Evolutionary conservation across 495 filamentous ascomycete species (phyloP).

Genomic region (Rostrohypoxylon terebratum): DNA sequence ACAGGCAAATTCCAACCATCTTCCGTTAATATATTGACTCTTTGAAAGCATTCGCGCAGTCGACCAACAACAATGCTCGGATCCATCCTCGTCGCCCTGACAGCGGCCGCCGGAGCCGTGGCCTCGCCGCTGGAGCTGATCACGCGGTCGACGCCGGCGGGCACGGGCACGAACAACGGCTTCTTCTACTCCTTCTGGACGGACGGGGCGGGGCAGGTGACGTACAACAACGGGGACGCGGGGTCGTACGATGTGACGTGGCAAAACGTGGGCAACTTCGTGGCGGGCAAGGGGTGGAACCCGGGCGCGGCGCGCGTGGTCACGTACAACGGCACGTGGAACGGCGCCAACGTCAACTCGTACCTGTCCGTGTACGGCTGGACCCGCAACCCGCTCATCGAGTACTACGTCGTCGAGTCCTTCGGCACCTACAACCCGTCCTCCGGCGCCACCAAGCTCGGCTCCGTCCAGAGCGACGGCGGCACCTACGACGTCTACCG

Average conservation of each 20-base stretch:
- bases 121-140: slow-evolving; percentile 55
- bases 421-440: slow-evolving; percentile 69
- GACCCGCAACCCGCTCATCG: slow-evolving; percentile 67
- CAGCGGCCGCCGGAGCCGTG: slow-evolving; percentile 52
- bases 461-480: slow-evolving; percentile 69
- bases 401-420: slow-evolving; percentile 71
- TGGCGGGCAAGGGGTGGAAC: slow-evolving; percentile 73
- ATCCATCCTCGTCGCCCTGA: slow-evolving; percentile 54
- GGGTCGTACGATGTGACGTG: slow-evolving; percentile 70
- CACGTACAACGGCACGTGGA: slow-evolving; percentile 63
- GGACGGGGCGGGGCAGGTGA: slow-evolving; percentile 66
- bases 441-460: slow-evolving; percentile 61
- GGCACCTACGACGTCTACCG: slow-evolving; percentile 73
- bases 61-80: slow-evolving; percentile 42
- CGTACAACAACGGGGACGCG: slow-evolving; percentile 67
- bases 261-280: slow-evolving; percentile 71
- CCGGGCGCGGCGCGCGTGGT: slow-evolving; percentile 59
- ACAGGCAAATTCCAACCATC: neutral
- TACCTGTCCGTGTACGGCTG: slow-evolving; percentile 72
- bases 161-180: slow-evolving; percentile 64
- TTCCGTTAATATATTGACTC: slow-evolving; percentile 5
- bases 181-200: slow-evolving; percentile 77
- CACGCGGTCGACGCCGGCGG: slow-evolving; percentile 51
- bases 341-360: slow-evolving; percentile 59
- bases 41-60: neutral